These are phyloP conservation scores for Pholiota conissans DNA, from an alignment of 768 basidiomycete genomes.

Conservation along the genomic window DNA sequence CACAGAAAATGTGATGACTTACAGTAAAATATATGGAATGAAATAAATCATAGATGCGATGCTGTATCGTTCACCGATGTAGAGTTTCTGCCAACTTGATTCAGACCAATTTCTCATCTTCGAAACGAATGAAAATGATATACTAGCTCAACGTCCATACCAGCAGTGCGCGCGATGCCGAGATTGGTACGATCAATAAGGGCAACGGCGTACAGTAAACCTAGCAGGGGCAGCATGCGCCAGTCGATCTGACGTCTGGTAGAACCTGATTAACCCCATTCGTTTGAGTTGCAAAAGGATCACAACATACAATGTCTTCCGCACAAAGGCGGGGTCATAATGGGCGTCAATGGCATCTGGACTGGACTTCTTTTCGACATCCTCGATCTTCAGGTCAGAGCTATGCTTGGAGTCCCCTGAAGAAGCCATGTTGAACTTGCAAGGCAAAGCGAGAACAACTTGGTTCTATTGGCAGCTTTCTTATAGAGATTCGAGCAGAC, in stretches of 20 bases:
- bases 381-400: conserved; percentile 7
- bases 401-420: conserved; percentile 11
- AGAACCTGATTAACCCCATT: background rate
- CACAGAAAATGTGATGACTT: background rate
- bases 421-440: background rate
- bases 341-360: conserved; percentile 16
- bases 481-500: background rate
- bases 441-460: background rate
- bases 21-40: conserved; percentile 37
- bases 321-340: conserved; percentile 19
- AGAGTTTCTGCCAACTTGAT: conserved; percentile 15
- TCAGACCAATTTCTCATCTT: conserved; percentile 22
- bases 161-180: conserved; percentile 35
- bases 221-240: conserved; percentile 34
- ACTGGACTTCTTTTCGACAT: background rate
- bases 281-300: background rate
- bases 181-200: conserved; percentile 35
- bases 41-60: conserved; percentile 37
- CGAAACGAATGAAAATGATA: background rate
- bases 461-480: background rate
- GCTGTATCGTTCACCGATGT: conserved; percentile 30
- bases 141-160: conserved; percentile 36
- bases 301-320: conserved; percentile 15
- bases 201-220: conserved; percentile 32
- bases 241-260: conserved; percentile 31